phyloP scores from a whole-genome alignment of 2,329 filamentous ascomycete genomes.

The Cladorrhinum sp. region DNA sequence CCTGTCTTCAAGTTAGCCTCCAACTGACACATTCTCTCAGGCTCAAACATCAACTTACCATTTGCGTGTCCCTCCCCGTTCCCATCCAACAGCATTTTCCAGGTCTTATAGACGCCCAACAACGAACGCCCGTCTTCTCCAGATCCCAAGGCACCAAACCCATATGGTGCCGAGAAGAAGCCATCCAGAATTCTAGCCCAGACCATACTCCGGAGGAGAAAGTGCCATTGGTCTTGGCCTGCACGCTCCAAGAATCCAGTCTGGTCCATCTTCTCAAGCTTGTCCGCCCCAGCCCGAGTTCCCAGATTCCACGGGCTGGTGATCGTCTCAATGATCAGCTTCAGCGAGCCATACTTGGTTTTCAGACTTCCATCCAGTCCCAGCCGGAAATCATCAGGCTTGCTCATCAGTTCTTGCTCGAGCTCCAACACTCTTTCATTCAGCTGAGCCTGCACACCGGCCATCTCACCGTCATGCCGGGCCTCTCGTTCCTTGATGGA shows the following conservation, averaged over 20 bases:
- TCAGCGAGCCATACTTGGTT: conserved; percentile 21
- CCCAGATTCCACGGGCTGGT: conserved; percentile 5
- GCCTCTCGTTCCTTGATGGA: neutral
- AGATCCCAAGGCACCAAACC: conserved; percentile 26
- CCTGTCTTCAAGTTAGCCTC: neutral
- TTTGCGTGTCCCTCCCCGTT: neutral
- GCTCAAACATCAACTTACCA: neutral
- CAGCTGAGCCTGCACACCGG: neutral
- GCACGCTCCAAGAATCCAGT: conserved; percentile 21
- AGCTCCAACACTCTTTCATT: conserved; percentile 18
- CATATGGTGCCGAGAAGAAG: conserved; percentile 29
- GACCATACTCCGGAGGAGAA: conserved; percentile 23
- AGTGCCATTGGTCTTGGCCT: conserved; percentile 17
- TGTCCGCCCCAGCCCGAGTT: conserved; percentile 17
- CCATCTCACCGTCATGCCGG: neutral
- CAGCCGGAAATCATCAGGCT: conserved; percentile 27
- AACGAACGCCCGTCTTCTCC: conserved; percentile 11
- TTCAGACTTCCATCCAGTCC: conserved; percentile 25
- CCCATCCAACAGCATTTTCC: conserved; percentile 20
- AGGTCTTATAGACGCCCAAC: conserved; percentile 19
- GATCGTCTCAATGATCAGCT: conserved; percentile 23
- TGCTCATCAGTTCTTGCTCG: conserved; percentile 23
- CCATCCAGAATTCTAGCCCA: conserved; percentile 26
- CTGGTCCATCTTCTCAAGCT: conserved; percentile 10
- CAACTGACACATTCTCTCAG: neutral